Evolutionary conservation across 1,139 yeast genomes (phyloP).

Genomic region (Taphrina wiesneri): DNA sequence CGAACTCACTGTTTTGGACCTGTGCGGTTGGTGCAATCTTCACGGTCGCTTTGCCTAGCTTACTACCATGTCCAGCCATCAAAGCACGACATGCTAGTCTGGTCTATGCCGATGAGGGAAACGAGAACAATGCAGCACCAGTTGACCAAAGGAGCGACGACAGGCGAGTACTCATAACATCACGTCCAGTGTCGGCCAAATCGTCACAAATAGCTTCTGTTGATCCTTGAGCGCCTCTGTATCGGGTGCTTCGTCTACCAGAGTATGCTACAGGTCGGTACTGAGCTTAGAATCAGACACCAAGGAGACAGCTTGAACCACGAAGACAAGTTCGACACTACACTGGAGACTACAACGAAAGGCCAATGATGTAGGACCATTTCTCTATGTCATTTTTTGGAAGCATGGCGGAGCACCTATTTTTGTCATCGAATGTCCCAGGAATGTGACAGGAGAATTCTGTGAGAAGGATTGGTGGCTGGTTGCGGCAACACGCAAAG

Average conservation of each 20-base stretch:
- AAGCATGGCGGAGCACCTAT: neutral
- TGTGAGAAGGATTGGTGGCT: conserved; percentile 15
- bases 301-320: neutral
- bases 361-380: neutral
- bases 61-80: conserved; percentile 28
- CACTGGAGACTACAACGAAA: neutral
- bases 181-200: neutral
- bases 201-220: neutral
- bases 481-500: neutral
- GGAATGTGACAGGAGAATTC: conserved; percentile 23
- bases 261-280: neutral
- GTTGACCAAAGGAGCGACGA: neutral
- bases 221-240: neutral
- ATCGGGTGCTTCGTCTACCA: too few relatives aligned
- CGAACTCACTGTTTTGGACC: conserved; percentile 26
- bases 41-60: conserved; percentile 29
- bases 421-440: neutral
- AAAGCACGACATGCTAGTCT: conserved; percentile 16
- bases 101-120: conserved; percentile 14
- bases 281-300: too few relatives aligned
- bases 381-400: neutral
- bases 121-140: neutral
- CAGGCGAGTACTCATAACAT: conserved; percentile 10
- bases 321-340: neutral
- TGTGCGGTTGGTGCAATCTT: conserved; percentile 21